These are phyloP conservation scores for Areca catechu DNA, from an alignment of 176 grass and related monocot genomes.

Conservation along the genomic window DNA sequence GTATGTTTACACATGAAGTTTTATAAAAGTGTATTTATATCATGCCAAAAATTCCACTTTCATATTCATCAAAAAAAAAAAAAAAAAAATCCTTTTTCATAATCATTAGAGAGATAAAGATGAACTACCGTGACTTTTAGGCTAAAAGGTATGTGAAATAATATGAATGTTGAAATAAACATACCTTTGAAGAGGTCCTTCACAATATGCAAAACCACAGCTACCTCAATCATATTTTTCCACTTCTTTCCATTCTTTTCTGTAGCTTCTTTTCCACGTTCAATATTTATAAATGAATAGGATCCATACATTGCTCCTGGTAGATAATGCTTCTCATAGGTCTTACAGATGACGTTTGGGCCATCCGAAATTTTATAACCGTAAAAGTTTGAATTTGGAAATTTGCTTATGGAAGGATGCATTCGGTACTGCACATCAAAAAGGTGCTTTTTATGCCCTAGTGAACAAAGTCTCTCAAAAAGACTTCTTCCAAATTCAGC, in stretches of 20 bases:
- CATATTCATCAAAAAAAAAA: no score
- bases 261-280: slow-evolving; percentile 49
- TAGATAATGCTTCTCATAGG: slow-evolving; percentile 37
- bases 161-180: neutral
- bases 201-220: slow-evolving; percentile 47
- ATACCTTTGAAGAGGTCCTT: slow-evolving; percentile 58
- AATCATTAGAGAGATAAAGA: no score
- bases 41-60: no score
- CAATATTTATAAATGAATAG: slow-evolving; percentile 79
- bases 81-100: no score
- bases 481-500: slow-evolving; percentile 76
- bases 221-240: slow-evolving; percentile 67
- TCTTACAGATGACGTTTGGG: slow-evolving; percentile 37
- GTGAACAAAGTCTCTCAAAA: slow-evolving; percentile 52
- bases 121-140: no score
- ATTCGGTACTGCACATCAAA: slow-evolving; percentile 74
- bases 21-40: no score
- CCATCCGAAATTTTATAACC: slow-evolving; percentile 36
- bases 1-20: no score
- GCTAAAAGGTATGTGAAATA: no score
- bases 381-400: slow-evolving; percentile 74
- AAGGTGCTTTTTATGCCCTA: slow-evolving; percentile 59
- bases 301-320: slow-evolving; percentile 44
- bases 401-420: slow-evolving; percentile 68
- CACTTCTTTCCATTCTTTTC: slow-evolving; percentile 51